Evolutionary conservation across 768 basidiomycete genomes (phyloP).

Genomic region (Kockovaella imperatae): DNA sequence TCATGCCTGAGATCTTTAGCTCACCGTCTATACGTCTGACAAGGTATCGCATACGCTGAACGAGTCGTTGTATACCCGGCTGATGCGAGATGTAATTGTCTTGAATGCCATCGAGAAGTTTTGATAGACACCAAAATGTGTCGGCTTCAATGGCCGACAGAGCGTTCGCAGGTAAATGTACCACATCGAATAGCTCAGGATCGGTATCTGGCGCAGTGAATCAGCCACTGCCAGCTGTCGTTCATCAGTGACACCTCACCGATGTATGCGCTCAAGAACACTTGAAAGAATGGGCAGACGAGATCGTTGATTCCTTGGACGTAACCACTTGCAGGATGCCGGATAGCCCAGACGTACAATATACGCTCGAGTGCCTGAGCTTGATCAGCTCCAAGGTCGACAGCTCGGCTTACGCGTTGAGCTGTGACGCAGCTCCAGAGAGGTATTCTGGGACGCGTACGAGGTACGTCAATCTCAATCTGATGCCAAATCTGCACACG

Average conservation of each 20-base stretch:
- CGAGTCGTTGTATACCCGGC: conserved; percentile 90
- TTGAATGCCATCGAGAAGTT: conserved; percentile 91
- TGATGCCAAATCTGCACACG: conserved; percentile 83
- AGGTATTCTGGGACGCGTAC: conserved; percentile 81
- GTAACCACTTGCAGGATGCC: conserved; percentile 96
- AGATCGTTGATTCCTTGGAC: conserved; percentile 99
- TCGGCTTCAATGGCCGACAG: conserved; percentile 90
- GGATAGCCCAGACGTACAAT: conserved; percentile 96
- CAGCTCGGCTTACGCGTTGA: conserved; percentile 60
- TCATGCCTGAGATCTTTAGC: conserved; percentile 1
- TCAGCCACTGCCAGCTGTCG: not conserved
- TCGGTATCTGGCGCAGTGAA: conserved; percentile 60
- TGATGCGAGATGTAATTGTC: conserved; percentile 97
- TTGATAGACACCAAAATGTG: conserved; percentile 95
- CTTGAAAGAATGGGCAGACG: conserved; percentile 94
- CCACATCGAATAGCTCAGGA: conserved; percentile 79
- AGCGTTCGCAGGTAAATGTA: conserved; percentile 59
- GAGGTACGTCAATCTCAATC: conserved; percentile 94
- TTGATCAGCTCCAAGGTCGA: not conserved
- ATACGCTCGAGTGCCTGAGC: conserved; percentile 82
- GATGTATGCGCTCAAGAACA: conserved; percentile 91
- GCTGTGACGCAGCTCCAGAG: conserved; percentile 87
- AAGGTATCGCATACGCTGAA: conserved; percentile 86
- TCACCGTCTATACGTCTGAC: conserved; percentile 51
- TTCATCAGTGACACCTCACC: conserved; percentile 49